These are phyloP conservation scores for Globisporangium ultimum DNA, from an alignment of 352 stramenopile genomes.

Conservation along the genomic window DNA sequence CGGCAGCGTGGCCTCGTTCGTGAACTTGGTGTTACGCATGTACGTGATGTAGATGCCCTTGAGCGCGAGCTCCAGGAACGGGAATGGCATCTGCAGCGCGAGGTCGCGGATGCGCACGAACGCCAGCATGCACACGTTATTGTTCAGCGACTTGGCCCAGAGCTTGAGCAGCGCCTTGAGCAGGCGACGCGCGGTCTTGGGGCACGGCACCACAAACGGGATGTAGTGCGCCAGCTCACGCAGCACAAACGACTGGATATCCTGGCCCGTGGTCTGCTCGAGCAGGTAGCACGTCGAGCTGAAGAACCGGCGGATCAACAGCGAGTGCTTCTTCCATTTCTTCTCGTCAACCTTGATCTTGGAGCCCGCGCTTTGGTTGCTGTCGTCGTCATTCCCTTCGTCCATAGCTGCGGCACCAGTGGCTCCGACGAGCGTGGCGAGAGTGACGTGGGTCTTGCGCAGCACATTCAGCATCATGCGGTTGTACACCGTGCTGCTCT, in stretches of 20 bases:
- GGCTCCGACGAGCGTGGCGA: slow-evolving; percentile 75
- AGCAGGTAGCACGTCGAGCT: slow-evolving; percentile 92
- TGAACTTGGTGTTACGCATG: slow-evolving; percentile 95
- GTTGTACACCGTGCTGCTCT: slow-evolving; percentile 94
- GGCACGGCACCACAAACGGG: slow-evolving; percentile 59
- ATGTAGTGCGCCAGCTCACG: slow-evolving; percentile 78
- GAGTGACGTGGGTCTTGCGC: slow-evolving; percentile 83
- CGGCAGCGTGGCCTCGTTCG: slow-evolving; percentile 79
- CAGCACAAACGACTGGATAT: slow-evolving; percentile 83
- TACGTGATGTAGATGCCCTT: slow-evolving; percentile 97
- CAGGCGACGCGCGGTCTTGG: slow-evolving; percentile 60
- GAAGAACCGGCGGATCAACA: slow-evolving; percentile 91
- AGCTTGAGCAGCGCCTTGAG: slow-evolving; percentile 86
- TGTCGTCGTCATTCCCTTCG: slow-evolving; percentile 26
- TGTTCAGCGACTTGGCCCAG: slow-evolving; percentile 81
- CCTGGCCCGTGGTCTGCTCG: slow-evolving; percentile 74
- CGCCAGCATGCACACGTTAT: slow-evolving; percentile 86
- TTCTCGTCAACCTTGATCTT: slow-evolving; percentile 61
- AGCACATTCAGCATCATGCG: slow-evolving; percentile 94
- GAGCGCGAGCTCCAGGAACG: slow-evolving; percentile 95
- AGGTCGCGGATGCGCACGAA: slow-evolving; percentile 96
- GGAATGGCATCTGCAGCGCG: slow-evolving; percentile 93
- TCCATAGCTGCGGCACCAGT: slow-evolving; percentile 13
- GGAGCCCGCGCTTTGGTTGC: slow-evolving; percentile 9
- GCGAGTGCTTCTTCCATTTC: slow-evolving; percentile 76